A percentile compares a stretch with the other conserved stretches of the same genome.
phyloP scores from a whole-genome alignment of 2,329 filamentous ascomycete genomes.

The Lasiodiplodia sp. region DNA sequence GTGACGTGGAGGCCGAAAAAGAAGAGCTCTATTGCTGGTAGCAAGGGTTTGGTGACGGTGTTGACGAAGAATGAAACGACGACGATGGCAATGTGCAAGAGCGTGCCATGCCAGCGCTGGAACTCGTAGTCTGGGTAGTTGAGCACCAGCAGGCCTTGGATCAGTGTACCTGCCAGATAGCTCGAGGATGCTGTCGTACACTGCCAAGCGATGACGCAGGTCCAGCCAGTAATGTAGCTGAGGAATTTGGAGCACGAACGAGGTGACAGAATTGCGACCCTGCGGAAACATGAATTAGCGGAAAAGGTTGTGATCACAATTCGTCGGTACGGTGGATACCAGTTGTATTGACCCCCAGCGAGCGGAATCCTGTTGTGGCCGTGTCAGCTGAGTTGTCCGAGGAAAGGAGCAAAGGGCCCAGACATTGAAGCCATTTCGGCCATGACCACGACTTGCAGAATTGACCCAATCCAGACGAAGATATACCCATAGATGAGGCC shows the following conservation, averaged over 20 bases:
- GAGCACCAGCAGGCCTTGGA: slow-evolving; percentile 46
- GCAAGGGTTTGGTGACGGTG: slow-evolving; percentile 49
- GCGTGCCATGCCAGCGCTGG: slow-evolving; percentile 58
- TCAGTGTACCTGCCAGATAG: slow-evolving; percentile 39
- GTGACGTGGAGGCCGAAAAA: slow-evolving; percentile 60
- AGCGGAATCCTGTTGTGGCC: slow-evolving; percentile 1
- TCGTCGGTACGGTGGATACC: not conserved
- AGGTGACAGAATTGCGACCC: slow-evolving; percentile 53
- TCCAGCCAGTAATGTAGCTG: slow-evolving; percentile 56
- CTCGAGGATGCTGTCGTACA: slow-evolving; percentile 41
- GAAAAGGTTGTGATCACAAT: slow-evolving; percentile 32
- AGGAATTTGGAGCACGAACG: slow-evolving; percentile 51
- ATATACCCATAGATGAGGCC: slow-evolving; percentile 48
- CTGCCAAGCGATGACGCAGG: slow-evolving; percentile 51
- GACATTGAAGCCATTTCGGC: slow-evolving; percentile 46
- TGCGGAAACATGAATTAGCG: slow-evolving; percentile 33
- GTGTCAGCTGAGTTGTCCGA: not conserved
- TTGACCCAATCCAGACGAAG: slow-evolving; percentile 47
- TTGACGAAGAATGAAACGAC: slow-evolving; percentile 53
- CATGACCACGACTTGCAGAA: slow-evolving; percentile 44
- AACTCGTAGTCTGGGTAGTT: slow-evolving; percentile 48
- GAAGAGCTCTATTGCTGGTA: slow-evolving; percentile 58
- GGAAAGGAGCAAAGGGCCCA: slow-evolving; percentile 38
- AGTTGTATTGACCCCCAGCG: slow-evolving; percentile 48
- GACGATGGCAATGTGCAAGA: slow-evolving; percentile 56